Evolutionary conservation across 495 filamentous ascomycete genomes (phyloP), one percentile per base, ranked within the genome.

Genomic region (Aspergillus coremiiformis): DNA sequence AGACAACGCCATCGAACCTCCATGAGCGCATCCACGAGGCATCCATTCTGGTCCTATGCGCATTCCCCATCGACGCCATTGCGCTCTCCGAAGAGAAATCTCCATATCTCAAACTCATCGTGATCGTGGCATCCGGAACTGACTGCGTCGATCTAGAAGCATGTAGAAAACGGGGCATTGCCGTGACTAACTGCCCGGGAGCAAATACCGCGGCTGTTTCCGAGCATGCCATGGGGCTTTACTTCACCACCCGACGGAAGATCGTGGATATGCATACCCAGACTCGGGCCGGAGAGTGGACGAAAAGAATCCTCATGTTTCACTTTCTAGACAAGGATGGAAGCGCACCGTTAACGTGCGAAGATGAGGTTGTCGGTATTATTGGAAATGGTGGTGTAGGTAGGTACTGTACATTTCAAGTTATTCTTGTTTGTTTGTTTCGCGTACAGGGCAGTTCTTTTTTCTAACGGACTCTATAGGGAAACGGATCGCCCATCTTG

Each of bases 171-270:
- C 63, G 73, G 9, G 73, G 76, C 2, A 71, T 82, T 49, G 54
- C 61, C 3, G 73, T 82, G 7, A 59, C 60, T 45, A 78, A 79
- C 60, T 71, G 71, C 1, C 78, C 78, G 5, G 66, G 60, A 15
- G 74, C 75, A 20, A 81, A 78, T 45, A 65, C 72, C 11, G 75
- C 74, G 21, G 57, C 70, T n/a, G 79, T 82, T 0, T 71, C 69
- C 5, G 78, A 82, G 54, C 78, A 82, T 62, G 73, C 71, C 0
- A 63, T 82, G 14, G 71, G 69, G 20, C 55, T 81, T 44, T 82
- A 79, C 53, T 82, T 80, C 58, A 68, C 77, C 4, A 61, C 73
- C 42, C 66, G 78, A 39, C 66, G 80, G 39, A 69, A 67, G n/a
- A 58, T 80, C 5, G 59, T 72, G 7, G 52, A 65, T 15, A 62